Evolutionary conservation across 2,329 filamentous ascomycete species (phyloP).

Genomic region (Talaromyces albobiverticillius): DNA sequence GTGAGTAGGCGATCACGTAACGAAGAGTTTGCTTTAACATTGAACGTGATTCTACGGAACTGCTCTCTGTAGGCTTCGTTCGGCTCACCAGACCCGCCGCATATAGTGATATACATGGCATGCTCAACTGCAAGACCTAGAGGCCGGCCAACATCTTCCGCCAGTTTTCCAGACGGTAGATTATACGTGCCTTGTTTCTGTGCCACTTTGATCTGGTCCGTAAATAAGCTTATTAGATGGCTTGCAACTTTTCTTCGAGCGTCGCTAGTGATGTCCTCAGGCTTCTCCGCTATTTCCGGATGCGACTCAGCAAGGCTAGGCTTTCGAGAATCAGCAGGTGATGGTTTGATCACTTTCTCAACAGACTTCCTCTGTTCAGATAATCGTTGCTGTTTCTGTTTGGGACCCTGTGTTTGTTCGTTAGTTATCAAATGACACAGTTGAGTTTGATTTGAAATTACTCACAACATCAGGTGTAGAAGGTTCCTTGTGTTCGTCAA

Average conservation of each 20-base stretch:
- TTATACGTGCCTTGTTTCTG: conserved; percentile 64
- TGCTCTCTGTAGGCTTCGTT: conserved; percentile 59
- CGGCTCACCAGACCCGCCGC: conserved; percentile 50
- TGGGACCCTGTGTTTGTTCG: conserved; percentile 32
- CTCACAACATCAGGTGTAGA: conserved; percentile 31
- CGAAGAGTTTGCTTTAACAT: conserved; percentile 83
- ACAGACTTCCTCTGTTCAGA: conserved; percentile 26
- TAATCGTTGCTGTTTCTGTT: conserved; percentile 40
- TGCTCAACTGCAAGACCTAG: conserved; percentile 80
- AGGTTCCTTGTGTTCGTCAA: conserved; percentile 36
- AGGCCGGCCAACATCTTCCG: conserved; percentile 63
- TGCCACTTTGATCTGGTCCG: conserved; percentile 62
- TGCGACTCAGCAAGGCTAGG: conserved; percentile 32
- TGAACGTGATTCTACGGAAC: conserved; percentile 74
- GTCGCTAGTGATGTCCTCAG: conserved; percentile 57
- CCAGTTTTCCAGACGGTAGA: conserved; percentile 61
- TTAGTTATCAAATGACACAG: conserved; percentile 22
- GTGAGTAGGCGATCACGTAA: conserved; percentile 74
- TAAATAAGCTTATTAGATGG: conserved; percentile 67
- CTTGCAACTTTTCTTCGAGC: conserved; percentile 67
- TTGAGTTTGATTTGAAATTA: neutral
- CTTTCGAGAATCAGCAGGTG: conserved; percentile 30
- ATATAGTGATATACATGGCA: conserved; percentile 55
- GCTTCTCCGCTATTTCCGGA: conserved; percentile 30
- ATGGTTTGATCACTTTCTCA: conserved; percentile 23